These are phyloP conservation scores for Neurospora discreta DNA, from an alignment of 495 filamentous ascomycete genomes.

Conservation along the genomic window DNA sequence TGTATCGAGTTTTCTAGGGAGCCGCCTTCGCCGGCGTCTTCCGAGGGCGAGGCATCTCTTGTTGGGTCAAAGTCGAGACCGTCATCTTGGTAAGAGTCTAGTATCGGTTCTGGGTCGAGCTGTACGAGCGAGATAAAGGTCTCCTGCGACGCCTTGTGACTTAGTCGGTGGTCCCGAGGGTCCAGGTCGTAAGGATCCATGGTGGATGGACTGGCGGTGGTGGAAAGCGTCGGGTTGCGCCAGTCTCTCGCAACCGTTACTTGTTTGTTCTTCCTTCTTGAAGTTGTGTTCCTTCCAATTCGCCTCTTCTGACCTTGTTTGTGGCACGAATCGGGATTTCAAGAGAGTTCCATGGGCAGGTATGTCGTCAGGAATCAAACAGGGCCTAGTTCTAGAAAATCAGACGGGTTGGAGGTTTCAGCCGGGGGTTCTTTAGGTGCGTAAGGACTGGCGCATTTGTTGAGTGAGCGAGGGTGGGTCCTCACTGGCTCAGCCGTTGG, in stretches of 20 bases:
- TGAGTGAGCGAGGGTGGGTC: neutral
- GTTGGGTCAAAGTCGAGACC: constrained; percentile 33
- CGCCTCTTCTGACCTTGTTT: neutral
- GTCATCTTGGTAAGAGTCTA: constrained; percentile 42
- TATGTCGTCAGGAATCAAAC: neutral
- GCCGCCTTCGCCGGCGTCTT: constrained; percentile 3
- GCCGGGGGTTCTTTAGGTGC: neutral
- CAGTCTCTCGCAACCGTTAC: neutral
- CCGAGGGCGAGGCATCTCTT: constrained; percentile 3
- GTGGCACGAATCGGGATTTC: neutral
- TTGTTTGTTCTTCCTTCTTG: neutral
- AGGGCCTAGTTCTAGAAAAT: neutral
- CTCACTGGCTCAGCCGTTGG: neutral
- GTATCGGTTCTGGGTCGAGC: constrained; percentile 63
- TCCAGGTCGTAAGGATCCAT: constrained; percentile 21
- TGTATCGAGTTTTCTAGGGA: constrained; percentile 12
- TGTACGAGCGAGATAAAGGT: constrained; percentile 58
- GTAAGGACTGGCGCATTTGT: neutral
- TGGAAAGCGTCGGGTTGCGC: neutral
- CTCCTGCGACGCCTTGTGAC: constrained; percentile 31
- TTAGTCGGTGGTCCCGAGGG: neutral
- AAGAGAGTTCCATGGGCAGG: neutral
- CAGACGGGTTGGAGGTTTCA: neutral
- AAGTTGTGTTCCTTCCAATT: neutral
- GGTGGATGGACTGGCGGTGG: neutral